Conservation (phyloP, 495 filamentous ascomycete genomes). For the Friedmanniomyces endolithicus region DNA sequence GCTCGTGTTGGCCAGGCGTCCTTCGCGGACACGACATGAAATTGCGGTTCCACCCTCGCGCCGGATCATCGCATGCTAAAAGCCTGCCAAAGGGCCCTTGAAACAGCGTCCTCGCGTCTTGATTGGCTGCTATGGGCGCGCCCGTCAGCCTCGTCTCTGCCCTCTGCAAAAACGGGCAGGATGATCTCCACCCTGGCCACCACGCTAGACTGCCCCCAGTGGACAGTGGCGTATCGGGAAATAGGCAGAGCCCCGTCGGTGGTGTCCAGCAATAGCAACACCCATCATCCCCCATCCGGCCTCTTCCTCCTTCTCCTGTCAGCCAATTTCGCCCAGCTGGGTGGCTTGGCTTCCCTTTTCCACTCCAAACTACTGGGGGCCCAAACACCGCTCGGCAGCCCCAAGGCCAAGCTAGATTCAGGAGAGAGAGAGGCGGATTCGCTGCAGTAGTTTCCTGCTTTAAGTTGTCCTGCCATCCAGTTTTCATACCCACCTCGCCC, state of each 20-base stretch:
- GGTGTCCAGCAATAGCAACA: not conserved
- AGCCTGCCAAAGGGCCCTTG: not conserved
- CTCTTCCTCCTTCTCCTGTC: not conserved
- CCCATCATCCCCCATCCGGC: not conserved
- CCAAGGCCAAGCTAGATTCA: not conserved
- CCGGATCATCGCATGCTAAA: too few relatives aligned
- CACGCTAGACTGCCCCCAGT: not conserved
- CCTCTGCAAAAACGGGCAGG: not conserved
- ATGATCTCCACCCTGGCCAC: not conserved
- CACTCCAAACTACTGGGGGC: not conserved
- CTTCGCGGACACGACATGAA: not conserved
- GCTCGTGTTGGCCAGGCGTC: not conserved
- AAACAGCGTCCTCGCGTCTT: not conserved
- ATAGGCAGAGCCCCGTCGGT: not conserved
- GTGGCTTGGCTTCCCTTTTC: too few relatives aligned
- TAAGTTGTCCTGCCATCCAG: slow-evolving; percentile 2
- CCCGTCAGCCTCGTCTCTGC: not conserved
- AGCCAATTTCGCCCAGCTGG: not conserved
- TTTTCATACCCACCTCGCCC: not conserved
- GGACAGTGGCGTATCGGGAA: not conserved
- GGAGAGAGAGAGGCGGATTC: not conserved
- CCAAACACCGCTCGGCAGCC: not conserved
- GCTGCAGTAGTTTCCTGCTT: not conserved
- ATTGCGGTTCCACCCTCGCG: not conserved
- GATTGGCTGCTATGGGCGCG: not conserved